Evolutionary conservation across 73 alveolate genomes (phyloP).

Genomic region (Paramecium sonneborni): DNA sequence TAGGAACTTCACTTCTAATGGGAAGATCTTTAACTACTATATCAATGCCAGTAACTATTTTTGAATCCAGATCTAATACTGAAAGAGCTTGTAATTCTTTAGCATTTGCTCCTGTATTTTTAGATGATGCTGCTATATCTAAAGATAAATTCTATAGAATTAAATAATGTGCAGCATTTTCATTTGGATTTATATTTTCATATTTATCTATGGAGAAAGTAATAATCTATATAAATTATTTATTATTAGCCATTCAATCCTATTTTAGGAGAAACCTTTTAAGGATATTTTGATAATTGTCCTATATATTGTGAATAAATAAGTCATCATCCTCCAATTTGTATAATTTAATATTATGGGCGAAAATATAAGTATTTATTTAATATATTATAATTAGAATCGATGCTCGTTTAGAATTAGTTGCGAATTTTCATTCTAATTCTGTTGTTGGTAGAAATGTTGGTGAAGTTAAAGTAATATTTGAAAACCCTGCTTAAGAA

Average conservation of each 20-base stretch:
- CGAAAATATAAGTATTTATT: conserved; percentile 4
- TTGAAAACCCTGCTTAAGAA: conserved; percentile 60
- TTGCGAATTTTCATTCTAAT: conserved; percentile 68
- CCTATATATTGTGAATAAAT: conserved; percentile 73
- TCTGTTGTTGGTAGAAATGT: conserved; percentile 64
- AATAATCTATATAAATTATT: neutral
- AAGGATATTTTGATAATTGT: conserved; percentile 76
- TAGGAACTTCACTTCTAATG: conserved; percentile 67
- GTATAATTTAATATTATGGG: conserved; percentile 29
- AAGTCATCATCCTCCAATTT: conserved; percentile 75
- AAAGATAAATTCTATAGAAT: conserved; percentile 73
- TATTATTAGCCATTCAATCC: conserved; percentile 85
- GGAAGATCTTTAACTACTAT: conserved; percentile 80
- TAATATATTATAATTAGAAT: neutral
- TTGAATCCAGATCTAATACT: conserved; percentile 79
- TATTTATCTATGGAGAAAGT: conserved; percentile 72
- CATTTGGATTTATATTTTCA: conserved; percentile 59
- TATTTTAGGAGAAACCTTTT: conserved; percentile 88
- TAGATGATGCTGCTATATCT: conserved; percentile 75
- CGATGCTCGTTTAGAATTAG: conserved; percentile 62
- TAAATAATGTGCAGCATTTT: conserved; percentile 69
- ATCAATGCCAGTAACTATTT: conserved; percentile 82
- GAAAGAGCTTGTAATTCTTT: conserved; percentile 70
- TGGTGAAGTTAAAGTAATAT: conserved; percentile 55
- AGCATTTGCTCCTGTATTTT: conserved; percentile 75